Base-by-base conservation (phyloP, 2,329 filamentous ascomycete species). In the Myriangium duriaei region DNA sequence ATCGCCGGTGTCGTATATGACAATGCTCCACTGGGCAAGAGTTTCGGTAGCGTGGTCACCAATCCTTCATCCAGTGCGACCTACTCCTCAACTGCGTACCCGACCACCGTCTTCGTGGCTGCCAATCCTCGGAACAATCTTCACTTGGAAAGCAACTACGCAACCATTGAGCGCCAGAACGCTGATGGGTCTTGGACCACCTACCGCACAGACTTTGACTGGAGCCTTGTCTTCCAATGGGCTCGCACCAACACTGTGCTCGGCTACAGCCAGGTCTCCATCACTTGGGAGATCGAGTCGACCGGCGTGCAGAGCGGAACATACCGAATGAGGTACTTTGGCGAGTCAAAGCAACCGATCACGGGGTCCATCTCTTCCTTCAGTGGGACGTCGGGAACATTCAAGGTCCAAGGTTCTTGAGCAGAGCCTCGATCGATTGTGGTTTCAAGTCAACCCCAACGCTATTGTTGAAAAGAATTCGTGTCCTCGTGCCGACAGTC, bases 71-170 rank as follows among this genome's bases (percentile, higher is more conserved):
- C 72, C 1, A 53, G 60, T 1, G 52, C 67, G 9, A 45, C 58
- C 1, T 60, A 69, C 10, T 83, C 84, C 3, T 68, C 73, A 19
- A 63, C 64, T 3, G 45, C 58, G 1, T 60, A 69, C 6, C 83
- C 84, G 3, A 68, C 73, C 18, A 79, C 71, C 0, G 76, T 68
- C 0, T 95, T 95, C 56, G 74, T 88, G 2, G 88, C 79, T 11
- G 87, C 87, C 1, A 94, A 94, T 51, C 88, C 88, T 11, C 73
- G 88, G 18, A 95, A 95, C 56, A 81, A 94, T 47, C 72, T 95
- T 17, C 73, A 76, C 2, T 73, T 84, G 2, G 87, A 83, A 50
- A 69, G 68, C 2, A 93, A 85, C 0, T 95, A 76, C 57, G 79
- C 79, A 0, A 74, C 81, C 0, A 71, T 95, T 0, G 86, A 95